Evolutionary conservation across 2,329 filamentous ascomycete genomes (phyloP).

Genomic region (Rasamsonia emersonii): DNA sequence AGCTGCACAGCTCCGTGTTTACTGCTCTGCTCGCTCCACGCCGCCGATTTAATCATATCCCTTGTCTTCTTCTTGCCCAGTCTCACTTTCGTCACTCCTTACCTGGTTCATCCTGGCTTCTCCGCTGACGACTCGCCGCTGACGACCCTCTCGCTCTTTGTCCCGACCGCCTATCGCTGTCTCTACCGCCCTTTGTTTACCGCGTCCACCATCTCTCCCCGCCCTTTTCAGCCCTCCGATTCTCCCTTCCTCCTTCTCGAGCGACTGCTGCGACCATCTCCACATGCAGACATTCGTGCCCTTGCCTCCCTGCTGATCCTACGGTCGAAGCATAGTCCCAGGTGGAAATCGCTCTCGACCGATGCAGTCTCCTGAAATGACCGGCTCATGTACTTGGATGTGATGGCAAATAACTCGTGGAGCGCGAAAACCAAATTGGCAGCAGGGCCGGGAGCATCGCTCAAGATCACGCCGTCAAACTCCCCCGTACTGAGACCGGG

Average conservation of each 20-base stretch:
- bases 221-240: too few relatives aligned
- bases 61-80: slow-evolving; percentile 1
- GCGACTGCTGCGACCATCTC: too few relatives aligned
- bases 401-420: slow-evolving; percentile 29
- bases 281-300: too few relatives aligned
- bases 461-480: slow-evolving; percentile 67
- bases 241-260: too few relatives aligned
- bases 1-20: slow-evolving; percentile 2
- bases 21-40: not conserved
- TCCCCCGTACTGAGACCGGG: slow-evolving; percentile 60
- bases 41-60: not conserved
- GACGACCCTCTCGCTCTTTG: not conserved
- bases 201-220: too few relatives aligned
- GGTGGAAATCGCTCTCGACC: slow-evolving; percentile 10
- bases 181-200: too few relatives aligned
- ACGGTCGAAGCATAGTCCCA: too few relatives aligned
- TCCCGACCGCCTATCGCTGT: too few relatives aligned
- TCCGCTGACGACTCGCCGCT: not conserved
- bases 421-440: slow-evolving; percentile 27
- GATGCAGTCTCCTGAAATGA: slow-evolving; percentile 24
- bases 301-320: too few relatives aligned
- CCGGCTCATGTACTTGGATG: slow-evolving; percentile 16
- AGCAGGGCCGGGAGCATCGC: slow-evolving; percentile 25
- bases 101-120: slow-evolving; percentile 1
- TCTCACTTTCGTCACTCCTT: slow-evolving; percentile 3